phyloP scores from a whole-genome alignment of 306 rosid genomes.

The Carpinus fangiana region DNA sequence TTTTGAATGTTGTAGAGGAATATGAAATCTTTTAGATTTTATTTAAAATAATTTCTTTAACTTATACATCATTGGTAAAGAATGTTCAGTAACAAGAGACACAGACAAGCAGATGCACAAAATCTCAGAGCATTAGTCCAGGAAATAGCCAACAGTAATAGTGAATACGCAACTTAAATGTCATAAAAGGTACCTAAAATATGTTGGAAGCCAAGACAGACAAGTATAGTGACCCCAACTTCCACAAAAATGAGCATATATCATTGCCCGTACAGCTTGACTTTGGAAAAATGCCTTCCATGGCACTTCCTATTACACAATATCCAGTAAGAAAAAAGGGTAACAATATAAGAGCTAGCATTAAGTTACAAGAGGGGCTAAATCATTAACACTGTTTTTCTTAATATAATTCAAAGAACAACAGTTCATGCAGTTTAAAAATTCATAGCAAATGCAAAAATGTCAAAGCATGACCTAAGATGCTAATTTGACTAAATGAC shows the following conservation, averaged over 20 bases:
- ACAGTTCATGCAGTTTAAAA: background rate
- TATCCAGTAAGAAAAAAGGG: conserved; percentile 34
- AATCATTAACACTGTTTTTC: background rate
- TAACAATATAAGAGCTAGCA: background rate
- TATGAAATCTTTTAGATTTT: background rate
- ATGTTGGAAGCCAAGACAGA: conserved; percentile 95
- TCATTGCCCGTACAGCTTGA: conserved; percentile 98
- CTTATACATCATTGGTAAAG: background rate
- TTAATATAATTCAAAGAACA: background rate
- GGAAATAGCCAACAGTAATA: conserved; percentile 13
- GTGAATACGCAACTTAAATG: conserved; percentile 11
- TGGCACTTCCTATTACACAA: conserved; percentile 68
- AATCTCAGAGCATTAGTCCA: conserved; percentile 10
- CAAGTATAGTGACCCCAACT: conserved; percentile 99
- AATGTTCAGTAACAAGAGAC: background rate
- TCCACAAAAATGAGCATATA: conserved; percentile 94
- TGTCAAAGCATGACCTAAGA: conserved; percentile 2
- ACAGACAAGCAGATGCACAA: background rate
- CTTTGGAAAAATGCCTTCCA: conserved; percentile 82
- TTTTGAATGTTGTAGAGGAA: background rate
- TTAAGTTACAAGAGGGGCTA: background rate
- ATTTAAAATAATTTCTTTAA: background rate
- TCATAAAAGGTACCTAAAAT: conserved; percentile 62
- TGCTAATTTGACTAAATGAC: background rate
- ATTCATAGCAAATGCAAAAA: background rate